Conservation (phyloP, 176 grass and related monocot species). For the Aegilops tauschii region DNA sequence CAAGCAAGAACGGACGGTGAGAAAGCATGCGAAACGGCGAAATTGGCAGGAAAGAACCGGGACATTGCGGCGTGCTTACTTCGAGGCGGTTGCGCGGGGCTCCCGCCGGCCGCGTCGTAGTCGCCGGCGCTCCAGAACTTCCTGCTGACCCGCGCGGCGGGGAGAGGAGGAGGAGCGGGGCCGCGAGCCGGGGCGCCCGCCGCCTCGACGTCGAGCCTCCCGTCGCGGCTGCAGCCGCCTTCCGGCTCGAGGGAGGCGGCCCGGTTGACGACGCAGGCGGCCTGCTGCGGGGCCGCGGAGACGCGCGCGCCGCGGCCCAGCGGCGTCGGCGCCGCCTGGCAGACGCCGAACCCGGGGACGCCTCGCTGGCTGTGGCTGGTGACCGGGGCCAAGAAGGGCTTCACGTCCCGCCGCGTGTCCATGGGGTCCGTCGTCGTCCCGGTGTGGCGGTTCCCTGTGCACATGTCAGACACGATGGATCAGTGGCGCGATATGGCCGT, state of each 20-base stretch:
- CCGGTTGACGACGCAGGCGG: conserved; percentile 21
- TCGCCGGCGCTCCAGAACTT: conserved; percentile 69
- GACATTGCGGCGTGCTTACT: conserved; percentile 3
- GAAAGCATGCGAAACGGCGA: not conserved
- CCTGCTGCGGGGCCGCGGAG: not conserved
- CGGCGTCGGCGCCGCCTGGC: not conserved
- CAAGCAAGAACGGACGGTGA: not conserved
- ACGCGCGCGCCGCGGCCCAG: not conserved
- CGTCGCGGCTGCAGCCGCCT: not conserved
- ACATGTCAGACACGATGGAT: not conserved
- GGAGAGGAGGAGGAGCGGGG: not conserved
- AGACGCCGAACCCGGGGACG: not conserved
- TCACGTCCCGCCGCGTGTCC: conserved; percentile 23
- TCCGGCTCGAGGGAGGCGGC: conserved; percentile 1
- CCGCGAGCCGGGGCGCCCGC: not conserved
- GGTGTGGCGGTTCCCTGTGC: conserved; percentile 9
- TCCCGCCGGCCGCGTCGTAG: conserved; percentile 20
- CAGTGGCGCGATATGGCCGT: not conserved
- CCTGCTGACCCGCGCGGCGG: conserved; percentile 13
- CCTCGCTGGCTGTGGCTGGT: conserved; percentile 11
- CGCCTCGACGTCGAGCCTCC: not conserved
- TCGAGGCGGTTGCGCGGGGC: conserved; percentile 6
- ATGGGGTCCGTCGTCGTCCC: not conserved
- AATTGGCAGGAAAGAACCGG: not conserved
- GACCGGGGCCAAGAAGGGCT: conserved; percentile 42